phyloP scores from a whole-genome alignment of 352 stramenopile genomes.

The Pythium utonaiense region DNA sequence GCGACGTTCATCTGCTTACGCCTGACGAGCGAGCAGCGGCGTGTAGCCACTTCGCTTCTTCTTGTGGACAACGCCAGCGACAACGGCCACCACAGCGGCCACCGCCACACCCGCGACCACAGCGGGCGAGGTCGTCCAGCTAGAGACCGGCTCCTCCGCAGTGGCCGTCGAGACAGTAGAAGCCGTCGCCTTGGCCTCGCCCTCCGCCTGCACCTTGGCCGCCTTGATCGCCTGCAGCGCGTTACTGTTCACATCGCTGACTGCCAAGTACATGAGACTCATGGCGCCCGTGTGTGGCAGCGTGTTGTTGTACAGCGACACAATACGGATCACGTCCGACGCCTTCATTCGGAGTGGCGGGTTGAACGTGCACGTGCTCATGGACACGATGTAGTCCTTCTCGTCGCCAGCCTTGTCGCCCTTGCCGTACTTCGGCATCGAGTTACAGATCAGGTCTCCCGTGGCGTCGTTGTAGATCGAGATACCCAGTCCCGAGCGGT shows the following conservation, averaged over 20 bases:
- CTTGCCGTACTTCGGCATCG: slow-evolving; percentile 60
- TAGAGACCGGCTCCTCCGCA: neutral
- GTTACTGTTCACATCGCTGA: slow-evolving; percentile 45
- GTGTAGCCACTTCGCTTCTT: slow-evolving; percentile 55
- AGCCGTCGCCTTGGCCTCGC: neutral
- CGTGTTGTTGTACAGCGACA: slow-evolving; percentile 82
- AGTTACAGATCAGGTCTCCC: slow-evolving; percentile 63
- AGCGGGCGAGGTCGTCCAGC: slow-evolving; percentile 4
- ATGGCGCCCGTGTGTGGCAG: slow-evolving; percentile 71
- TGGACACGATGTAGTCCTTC: slow-evolving; percentile 62
- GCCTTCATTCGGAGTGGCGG: slow-evolving; percentile 63
- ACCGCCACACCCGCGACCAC: slow-evolving; percentile 26
- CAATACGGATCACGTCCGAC: slow-evolving; percentile 66
- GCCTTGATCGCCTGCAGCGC: slow-evolving; percentile 6
- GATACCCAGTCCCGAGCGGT: slow-evolving; percentile 68
- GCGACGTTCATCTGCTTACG: slow-evolving; percentile 3
- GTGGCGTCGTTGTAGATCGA: slow-evolving; percentile 67
- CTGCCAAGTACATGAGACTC: slow-evolving; percentile 74
- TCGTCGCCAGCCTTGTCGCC: slow-evolving; percentile 61
- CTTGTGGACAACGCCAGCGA: slow-evolving; percentile 30
- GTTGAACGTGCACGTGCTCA: slow-evolving; percentile 76
- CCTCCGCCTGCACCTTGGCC: slow-evolving; percentile 10
- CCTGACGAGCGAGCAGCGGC: slow-evolving; percentile 27
- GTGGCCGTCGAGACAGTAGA: neutral
- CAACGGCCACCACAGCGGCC: slow-evolving; percentile 22